Base-by-base conservation (phyloP, 1,284 basidiomycete genomes). In the Ganoderma meredithae region DNA sequence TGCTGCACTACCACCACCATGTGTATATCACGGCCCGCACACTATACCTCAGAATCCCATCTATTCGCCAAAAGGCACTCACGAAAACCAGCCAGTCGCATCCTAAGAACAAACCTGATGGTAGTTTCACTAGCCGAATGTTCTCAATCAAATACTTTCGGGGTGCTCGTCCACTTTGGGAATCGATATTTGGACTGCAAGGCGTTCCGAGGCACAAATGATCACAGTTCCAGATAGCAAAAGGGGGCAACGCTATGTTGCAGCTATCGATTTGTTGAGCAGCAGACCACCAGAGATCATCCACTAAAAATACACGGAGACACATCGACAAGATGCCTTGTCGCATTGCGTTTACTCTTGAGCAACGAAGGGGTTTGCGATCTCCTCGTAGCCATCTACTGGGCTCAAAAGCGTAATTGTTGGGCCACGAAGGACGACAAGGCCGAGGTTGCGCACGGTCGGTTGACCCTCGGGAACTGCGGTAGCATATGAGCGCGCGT, bases 371-470 rank as follows among this genome's bases (percentile, higher is more conserved):
- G 94, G 94, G 77, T 95, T 95, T 15, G 91, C 90, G 67, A 95
- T 95, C 79, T 95, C 94, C 79, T 95, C 94, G 64, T 90, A 95
- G 67, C 96, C 96, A 75, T 98, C 96, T 13, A 96, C 93, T 1
- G 96, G 96, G 77, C 94, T 96, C 70, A 98, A 86, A 6, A 98
- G 86, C 0, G 95, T 96, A 75, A 98, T 92, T 68, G 96, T 97
- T 0, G 96, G 96, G 17, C 96, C 96, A 62, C 96, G 87, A 25
- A 97, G 87, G 52, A 98, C 96, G 6, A 91, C 93, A 22, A 98
- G 83, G 17, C 96, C 96, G 2, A 98, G 83, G 8, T 83, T 80
- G 61, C 96, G 90, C 27, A 83, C 86, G 72, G 88, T 86, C 53
- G 83, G 86, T 76, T 89, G 86, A 56, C 90, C 90, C 76, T 92